phyloP scores from a whole-genome alignment of 2,329 filamentous ascomycete genomes.

The Fusarium odoratissimum region DNA sequence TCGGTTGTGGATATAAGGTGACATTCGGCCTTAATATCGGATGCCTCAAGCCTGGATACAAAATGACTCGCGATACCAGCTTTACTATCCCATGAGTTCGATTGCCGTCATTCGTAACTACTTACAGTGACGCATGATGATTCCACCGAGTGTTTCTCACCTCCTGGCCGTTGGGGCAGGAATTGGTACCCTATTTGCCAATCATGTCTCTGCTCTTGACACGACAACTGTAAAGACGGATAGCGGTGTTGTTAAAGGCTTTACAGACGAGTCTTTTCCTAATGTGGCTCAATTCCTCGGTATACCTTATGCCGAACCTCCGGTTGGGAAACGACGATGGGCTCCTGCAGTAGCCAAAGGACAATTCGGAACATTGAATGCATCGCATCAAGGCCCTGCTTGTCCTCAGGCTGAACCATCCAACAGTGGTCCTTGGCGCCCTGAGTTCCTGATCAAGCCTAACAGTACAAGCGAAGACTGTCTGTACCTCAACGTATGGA shows the following conservation, averaged over 20 bases:
- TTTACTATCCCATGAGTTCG: not conserved
- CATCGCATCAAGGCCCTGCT: not conserved
- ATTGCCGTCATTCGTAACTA: accelerated
- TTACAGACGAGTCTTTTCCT: not conserved
- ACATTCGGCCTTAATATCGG: not conserved
- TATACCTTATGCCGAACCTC: slow-evolving; percentile 12
- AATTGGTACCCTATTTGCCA: not conserved
- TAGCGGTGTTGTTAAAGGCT: slow-evolving; percentile 2
- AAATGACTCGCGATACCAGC: not conserved
- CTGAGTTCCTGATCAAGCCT: slow-evolving; percentile 13
- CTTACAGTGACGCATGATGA: not conserved
- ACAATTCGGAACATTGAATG: not conserved
- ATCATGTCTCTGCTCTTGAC: not conserved
- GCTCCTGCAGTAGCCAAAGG: not conserved
- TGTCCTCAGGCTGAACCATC: slow-evolving; percentile 13
- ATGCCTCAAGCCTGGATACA: not conserved
- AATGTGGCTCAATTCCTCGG: slow-evolving; percentile 12
- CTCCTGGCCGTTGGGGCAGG: not conserved
- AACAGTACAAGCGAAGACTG: slow-evolving; percentile 15
- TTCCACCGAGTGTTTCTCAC: accelerated
- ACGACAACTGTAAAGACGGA: not conserved
- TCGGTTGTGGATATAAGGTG: not conserved
- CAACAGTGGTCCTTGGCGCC: not conserved
- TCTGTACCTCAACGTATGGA: slow-evolving; percentile 5
- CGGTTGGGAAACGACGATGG: not conserved